A percentile compares a stretch with the other conserved stretches of the same genome.
Evolutionary conservation across 2,329 filamentous ascomycete genomes (phyloP).

Genomic region (Pseudogymnoascus sp.): DNA sequence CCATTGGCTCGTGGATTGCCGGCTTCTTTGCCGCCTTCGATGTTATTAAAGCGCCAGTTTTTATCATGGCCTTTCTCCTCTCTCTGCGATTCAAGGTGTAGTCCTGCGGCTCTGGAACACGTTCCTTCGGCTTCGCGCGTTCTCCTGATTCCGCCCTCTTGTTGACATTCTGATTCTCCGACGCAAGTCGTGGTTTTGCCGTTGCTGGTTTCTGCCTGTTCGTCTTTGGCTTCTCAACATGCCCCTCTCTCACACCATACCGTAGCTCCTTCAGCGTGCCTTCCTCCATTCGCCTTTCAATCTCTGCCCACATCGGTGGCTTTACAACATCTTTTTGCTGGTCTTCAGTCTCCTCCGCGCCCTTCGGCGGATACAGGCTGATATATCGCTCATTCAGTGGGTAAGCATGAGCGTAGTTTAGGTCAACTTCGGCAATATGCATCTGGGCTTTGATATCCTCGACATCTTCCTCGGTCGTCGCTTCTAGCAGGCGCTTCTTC

Average conservation of each 20-base stretch:
- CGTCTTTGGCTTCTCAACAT: conserved; percentile 23
- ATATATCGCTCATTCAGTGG: conserved; percentile 66
- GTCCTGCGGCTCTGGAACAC: conserved; percentile 12
- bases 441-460: conserved; percentile 47
- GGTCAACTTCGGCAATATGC: conserved; percentile 64
- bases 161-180: conserved; percentile 1
- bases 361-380: conserved; percentile 46
- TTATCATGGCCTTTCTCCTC: conserved; percentile 30
- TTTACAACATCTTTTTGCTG: conserved; percentile 24
- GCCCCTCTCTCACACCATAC: conserved; percentile 23
- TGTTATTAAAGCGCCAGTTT: conserved; percentile 11
- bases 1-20: conserved; percentile 16
- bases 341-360: conserved; percentile 29
- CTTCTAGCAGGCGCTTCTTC: conserved; percentile 46
- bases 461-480: conserved; percentile 44
- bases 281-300: conserved; percentile 57
- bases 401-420: conserved; percentile 66
- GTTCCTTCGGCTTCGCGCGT: conserved; percentile 14
- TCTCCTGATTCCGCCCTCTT: background rate
- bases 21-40: conserved; percentile 23
- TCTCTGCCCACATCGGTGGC: conserved; percentile 56
- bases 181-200: conserved; percentile 10
- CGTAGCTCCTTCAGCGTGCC: conserved; percentile 33
- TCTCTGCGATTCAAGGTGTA: conserved; percentile 18
- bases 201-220: background rate